Base-by-base conservation (phyloP, 257 asterid genomes). In the Pogostemon cablin region DNA sequence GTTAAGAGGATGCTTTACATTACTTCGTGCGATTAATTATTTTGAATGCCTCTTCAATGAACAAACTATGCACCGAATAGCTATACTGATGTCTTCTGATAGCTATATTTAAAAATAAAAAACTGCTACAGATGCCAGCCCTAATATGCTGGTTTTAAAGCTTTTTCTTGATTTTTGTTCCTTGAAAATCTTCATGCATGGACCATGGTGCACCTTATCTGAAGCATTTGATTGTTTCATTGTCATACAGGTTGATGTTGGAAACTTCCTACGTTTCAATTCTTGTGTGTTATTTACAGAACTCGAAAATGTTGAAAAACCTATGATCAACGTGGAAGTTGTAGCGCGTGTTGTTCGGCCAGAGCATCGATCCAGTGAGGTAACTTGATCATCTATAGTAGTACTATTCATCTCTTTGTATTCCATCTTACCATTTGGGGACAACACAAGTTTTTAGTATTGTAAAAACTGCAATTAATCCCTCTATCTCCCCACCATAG, bases 341-440 rank as follows among this genome's bases (percentile, higher is more conserved):
- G 90, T 83, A 5, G 98, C 98, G 69, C 97, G 87, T 75, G 98
- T 93, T 71, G 86, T 85, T 75, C 81, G 87, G 48, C 98, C 98
- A 9, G 97, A 93, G 83, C 86, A 73, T 47, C 77, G 96, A 76
- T 88, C 92, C 50, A 88, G 95, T 74, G 95, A 90, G 93, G 97
- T 90, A 47, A 82, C 82, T 56, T 47, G 9, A 62, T 62, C 34
- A 39, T 68, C 55, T 63, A 17, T 8, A 20, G 8, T 74, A 11
- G 8, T 74, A 11, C 32, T 8, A 7, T 25, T 25, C 32, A 61
- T 43, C 48, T 10, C 48, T 3, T 43, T 10, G 9, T 60, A 12
- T 43, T 8, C 25, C 38, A 17, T 59, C 62, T 25, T 25, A 25
- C 32, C 32, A 25, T 25, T 25, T 25, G 32, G 32, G 32, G 32